These are phyloP conservation scores for Suillus tomentosus DNA, from an alignment of 768 basidiomycete genomes.

Conservation along the genomic window DNA sequence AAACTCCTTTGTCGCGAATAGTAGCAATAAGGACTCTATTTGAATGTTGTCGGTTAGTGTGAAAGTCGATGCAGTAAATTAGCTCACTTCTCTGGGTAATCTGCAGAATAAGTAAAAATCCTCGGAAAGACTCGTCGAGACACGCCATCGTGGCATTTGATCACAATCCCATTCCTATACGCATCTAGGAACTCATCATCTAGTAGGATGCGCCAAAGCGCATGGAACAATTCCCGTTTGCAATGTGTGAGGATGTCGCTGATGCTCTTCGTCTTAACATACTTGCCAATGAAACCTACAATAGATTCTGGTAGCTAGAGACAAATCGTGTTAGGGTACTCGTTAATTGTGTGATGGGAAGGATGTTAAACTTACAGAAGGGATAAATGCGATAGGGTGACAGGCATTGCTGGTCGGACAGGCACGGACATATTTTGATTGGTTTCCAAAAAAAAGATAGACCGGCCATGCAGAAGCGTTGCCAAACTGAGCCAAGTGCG, in stretches of 20 bases:
- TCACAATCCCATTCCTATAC: constrained; percentile 19
- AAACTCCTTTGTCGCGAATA: constrained; percentile 26
- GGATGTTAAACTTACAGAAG: no score
- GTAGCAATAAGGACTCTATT: constrained; percentile 28
- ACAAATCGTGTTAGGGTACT: no score
- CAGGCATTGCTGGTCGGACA: no score
- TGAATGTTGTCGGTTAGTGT: background rate
- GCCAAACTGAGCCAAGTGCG: constrained; percentile 34
- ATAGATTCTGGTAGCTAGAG: no score
- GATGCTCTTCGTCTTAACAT: background rate
- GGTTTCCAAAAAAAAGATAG: no score
- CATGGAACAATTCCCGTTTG: constrained; percentile 23
- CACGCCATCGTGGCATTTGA: constrained; percentile 16
- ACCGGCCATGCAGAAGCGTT: constrained; percentile 27
- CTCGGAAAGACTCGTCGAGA: constrained; percentile 20
- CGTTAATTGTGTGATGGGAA: no score
- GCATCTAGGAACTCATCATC: constrained; percentile 22
- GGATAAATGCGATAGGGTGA: no score
- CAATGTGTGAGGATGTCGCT: constrained; percentile 13
- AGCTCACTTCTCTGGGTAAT: constrained; percentile 24
- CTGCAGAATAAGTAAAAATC: constrained; percentile 21
- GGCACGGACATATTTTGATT: no score
- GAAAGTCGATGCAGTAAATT: background rate
- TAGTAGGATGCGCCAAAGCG: constrained; percentile 10
- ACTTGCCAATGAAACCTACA: no score